Base-by-base conservation (phyloP, 208 protist species). In the Tritrichomonas foetus region DNA sequence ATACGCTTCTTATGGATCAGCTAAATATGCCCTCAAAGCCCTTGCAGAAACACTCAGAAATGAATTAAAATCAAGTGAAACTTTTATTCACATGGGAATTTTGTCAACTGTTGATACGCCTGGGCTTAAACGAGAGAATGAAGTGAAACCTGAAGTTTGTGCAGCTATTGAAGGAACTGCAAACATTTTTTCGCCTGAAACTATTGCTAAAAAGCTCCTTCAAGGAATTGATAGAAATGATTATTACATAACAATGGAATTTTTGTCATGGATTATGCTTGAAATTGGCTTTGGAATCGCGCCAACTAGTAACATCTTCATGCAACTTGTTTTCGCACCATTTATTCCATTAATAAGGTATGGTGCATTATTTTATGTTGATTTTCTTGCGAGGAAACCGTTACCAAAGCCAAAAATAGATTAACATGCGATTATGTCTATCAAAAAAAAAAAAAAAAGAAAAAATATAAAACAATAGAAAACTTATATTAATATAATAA, bases 1-100 rank as follows among this genome's bases (percentile, higher is more conserved):
- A 53, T 89, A 89, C 30, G 16, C 78, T 9, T 41, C 47, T 3
- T 89, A 89, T 61, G 78, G 78, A 2, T 49, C 78, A 57, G 8
- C 78, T 16, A 89, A 89, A 57, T 89, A 39, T 57, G 78, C 78
- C 36, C 41, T 89, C 20, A 53, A 39, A 3, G 78, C 47, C 0
- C 47, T 89, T 57, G 78, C 47, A 57, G 78, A 89, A 47, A 89
- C 78, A 39, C 44, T 89, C n/a, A 53, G 78, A 57, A 89, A 89
- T 89, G 78, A 89, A 20, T 89, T 89, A 8, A 2, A 13, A 22
- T 11, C 3, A 39, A 89, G 27, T 20, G 8, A 33, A 14, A 89
- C 57, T 61, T 14, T 57, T 39, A n/a, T 89, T 89, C 78, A 89
- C 27, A 61, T 89, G 41, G 41, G 47, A 57, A 89, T 89, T 39